These are phyloP conservation scores for Penicilliopsis zonata DNA, from an alignment of 495 filamentous ascomycete genomes.

Conservation along the genomic window DNA sequence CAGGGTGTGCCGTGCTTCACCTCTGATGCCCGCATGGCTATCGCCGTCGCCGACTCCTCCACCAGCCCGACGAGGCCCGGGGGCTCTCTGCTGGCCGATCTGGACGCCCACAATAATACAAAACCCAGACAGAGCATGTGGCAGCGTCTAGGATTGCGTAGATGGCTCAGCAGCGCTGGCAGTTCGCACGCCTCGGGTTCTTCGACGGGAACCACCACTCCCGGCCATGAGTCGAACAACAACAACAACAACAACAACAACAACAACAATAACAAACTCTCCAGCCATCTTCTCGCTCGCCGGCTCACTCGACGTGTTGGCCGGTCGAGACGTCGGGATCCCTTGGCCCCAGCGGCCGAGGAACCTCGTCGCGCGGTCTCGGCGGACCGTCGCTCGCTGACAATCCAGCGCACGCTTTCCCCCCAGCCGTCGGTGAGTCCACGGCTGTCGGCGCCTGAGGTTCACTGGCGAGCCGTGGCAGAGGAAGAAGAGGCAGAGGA, in stretches of 20 bases:
- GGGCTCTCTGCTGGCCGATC: slow-evolving; percentile 11
- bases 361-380: slow-evolving; percentile 66
- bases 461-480: slow-evolving; percentile 30
- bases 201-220: background rate
- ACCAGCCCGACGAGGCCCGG: slow-evolving; percentile 25
- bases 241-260: slow-evolving; percentile 4
- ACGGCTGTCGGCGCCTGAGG: slow-evolving; percentile 35
- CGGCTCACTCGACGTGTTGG: slow-evolving; percentile 59
- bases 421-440: slow-evolving; percentile 28
- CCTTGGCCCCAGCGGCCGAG: slow-evolving; percentile 49
- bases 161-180: slow-evolving; percentile 39
- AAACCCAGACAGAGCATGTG: slow-evolving; percentile 39
- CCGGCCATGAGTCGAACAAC: slow-evolving; percentile 7
- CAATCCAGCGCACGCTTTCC: slow-evolving; percentile 30
- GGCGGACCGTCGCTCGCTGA: slow-evolving; percentile 50
- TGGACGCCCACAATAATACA: slow-evolving; percentile 21
- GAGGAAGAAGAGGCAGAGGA: slow-evolving; percentile 20
- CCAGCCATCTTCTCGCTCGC: slow-evolving; percentile 33
- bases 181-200: slow-evolving; percentile 14
- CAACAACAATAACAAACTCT: slow-evolving; percentile 9
- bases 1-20: slow-evolving; percentile 8
- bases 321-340: slow-evolving; percentile 69
- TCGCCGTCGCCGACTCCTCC: slow-evolving; percentile 30
- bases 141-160: slow-evolving; percentile 32
- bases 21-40: slow-evolving; percentile 27